phyloP scores from a whole-genome alignment of 140 eudicot genomes.

The Senecio squalidus region DNA sequence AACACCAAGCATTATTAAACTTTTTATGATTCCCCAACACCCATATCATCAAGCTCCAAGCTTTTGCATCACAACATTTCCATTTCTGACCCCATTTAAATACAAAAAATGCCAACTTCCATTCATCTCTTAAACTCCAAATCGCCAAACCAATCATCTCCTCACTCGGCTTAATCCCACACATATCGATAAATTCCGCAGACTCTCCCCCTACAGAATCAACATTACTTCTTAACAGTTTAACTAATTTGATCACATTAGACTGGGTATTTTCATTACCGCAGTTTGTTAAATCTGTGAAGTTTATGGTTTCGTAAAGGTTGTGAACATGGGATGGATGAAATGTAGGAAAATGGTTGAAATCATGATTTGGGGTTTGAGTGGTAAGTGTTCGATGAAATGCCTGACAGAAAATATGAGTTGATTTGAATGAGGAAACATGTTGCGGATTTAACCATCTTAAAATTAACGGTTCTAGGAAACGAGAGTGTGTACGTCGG shows the following conservation, averaged over 20 bases:
- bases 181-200: constrained; percentile 40
- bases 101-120: constrained; percentile 67
- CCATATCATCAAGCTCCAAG: constrained; percentile 79
- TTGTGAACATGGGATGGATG: constrained; percentile 8
- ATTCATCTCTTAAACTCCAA: constrained; percentile 65
- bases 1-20: constrained; percentile 81
- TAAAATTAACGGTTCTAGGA: constrained; percentile 11
- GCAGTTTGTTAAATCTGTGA: constrained; percentile 16
- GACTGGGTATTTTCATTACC: constrained; percentile 1
- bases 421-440: background rate
- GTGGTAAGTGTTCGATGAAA: constrained; percentile 57
- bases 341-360: constrained; percentile 8
- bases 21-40: constrained; percentile 76
- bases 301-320: constrained; percentile 28
- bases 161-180: constrained; percentile 44
- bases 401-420: constrained; percentile 37
- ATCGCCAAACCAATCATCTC: constrained; percentile 41
- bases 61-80: constrained; percentile 39
- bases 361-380: background rate
- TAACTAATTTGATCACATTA: constrained; percentile 27
- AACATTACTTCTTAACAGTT: constrained; percentile 25
- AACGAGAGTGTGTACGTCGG: background rate
- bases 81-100: constrained; percentile 83
- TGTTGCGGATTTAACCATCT: constrained; percentile 9
- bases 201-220: constrained; percentile 40